Evolutionary conservation across 2,329 filamentous ascomycete species (phyloP), one percentile per base, ranked within the genome.

Genomic region (Reticulascus tulasneorum): DNA sequence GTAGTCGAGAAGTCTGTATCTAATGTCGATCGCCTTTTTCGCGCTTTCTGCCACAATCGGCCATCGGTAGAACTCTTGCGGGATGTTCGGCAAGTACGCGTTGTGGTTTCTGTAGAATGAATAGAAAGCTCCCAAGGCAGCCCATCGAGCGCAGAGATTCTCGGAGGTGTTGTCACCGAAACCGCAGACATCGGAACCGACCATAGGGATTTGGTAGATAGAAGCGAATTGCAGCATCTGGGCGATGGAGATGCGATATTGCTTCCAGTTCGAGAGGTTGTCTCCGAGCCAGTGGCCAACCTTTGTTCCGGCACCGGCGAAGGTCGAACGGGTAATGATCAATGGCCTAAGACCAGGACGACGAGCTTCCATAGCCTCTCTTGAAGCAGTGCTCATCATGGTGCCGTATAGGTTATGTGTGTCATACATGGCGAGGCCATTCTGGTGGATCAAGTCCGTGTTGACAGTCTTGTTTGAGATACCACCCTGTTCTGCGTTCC

Each of bases 1-100:
- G 62, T 90, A 90, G 51, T 89, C 85, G n/a, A 91, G 67, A n/a
- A 90, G 67, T 21, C 75, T 71, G 63, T 90, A 90, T n/a, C 86
- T 75, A 30, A 80, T 79, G 20, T 73, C 73, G 48, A 90, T 87
- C 13, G 79, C 82, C 40, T 77, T 81, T 37, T 72, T 73, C 0
- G 83, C 83, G 0, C 82, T 80, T 8, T 71, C 62, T 0, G 82
- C 67, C 6, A 86, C 82, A 2, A 66, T 59, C 0, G 67, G 62
- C 80, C 82, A 89, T 29, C 67, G 73, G 58, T 89, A 91, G 24
- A 83, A 84, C 53, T 86, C 82, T 46, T 86, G 82, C 4, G 58
- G 29, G 7, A 44, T 29, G n/a, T 58, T 54, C 11, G 67, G 55
- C 19, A 60, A 55, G n/a, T n/a, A n/a, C 17, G 69, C 53, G 38